phyloP scores from a whole-genome alignment of 176 grass and related monocot genomes.

The Zea luxurians region DNA sequence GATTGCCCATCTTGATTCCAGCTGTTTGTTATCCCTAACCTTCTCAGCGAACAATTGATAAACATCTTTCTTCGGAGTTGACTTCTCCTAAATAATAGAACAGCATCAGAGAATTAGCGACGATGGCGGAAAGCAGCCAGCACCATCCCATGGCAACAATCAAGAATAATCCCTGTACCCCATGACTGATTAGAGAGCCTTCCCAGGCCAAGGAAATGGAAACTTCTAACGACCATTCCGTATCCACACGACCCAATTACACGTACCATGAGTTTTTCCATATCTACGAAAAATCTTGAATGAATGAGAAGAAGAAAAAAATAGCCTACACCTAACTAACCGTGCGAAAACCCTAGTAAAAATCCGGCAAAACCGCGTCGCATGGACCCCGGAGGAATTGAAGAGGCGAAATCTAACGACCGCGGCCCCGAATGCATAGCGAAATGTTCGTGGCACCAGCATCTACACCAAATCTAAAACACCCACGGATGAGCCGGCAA shows the following conservation, averaged over 20 bases:
- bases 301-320: neutral
- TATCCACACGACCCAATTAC: neutral
- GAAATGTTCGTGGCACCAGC: neutral
- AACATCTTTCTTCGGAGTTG: conserved; percentile 74
- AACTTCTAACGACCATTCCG: no score
- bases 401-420: neutral
- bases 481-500: neutral
- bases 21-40: conserved; percentile 98
- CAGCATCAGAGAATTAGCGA: conserved; percentile 8
- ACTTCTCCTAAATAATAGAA: conserved; percentile 55
- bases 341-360: neutral
- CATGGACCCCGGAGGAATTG: neutral
- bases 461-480: no score
- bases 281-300: conserved; percentile 17
- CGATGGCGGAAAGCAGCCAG: neutral
- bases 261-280: neutral
- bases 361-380: neutral
- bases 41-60: conserved; percentile 95
- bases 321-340: neutral
- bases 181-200: no score
- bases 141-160: neutral
- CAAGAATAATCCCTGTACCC: no score
- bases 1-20: conserved; percentile 96
- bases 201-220: no score
- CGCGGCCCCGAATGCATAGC: neutral